Evolutionary conservation across 495 filamentous ascomycete genomes (phyloP).

Genomic region (Aspergillus ellipticus): DNA sequence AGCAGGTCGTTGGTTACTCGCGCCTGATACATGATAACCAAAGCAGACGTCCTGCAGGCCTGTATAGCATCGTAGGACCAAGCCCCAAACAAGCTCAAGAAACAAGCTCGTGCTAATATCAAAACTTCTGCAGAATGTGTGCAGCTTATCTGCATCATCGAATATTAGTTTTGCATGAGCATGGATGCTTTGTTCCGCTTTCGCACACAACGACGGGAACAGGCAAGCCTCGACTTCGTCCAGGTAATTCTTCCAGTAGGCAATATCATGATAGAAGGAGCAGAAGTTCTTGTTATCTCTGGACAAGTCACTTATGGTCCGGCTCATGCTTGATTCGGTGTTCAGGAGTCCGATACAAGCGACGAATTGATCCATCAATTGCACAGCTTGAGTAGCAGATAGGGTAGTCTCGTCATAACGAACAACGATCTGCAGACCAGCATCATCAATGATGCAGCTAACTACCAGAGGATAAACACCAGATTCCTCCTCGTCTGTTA

Average conservation of each 20-base stretch:
- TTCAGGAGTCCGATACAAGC: constrained; percentile 6
- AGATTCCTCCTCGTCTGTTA: constrained; percentile 34
- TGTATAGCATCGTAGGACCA: constrained; percentile 52
- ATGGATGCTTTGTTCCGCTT: constrained; percentile 4
- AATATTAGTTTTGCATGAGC: constrained; percentile 8
- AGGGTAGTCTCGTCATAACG: constrained; percentile 49
- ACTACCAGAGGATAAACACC: constrained; percentile 55
- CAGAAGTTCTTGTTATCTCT: constrained; percentile 1
- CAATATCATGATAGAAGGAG: constrained; percentile 17
- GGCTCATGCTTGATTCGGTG: neutral
- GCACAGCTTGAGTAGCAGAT: constrained; percentile 22
- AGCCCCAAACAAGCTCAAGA: constrained; percentile 51
- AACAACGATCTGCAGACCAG: constrained; percentile 45
- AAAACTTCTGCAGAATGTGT: constrained; percentile 29
- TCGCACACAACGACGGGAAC: constrained; percentile 43
- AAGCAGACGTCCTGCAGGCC: constrained; percentile 53
- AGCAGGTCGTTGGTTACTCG: constrained; percentile 12
- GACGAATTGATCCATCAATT: constrained; percentile 29
- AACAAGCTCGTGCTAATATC: constrained; percentile 28
- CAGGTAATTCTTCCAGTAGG: constrained; percentile 53
- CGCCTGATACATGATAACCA: constrained; percentile 35
- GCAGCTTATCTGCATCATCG: constrained; percentile 16
- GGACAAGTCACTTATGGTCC: neutral
- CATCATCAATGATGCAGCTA: constrained; percentile 45
- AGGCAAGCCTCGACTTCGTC: constrained; percentile 48